Base-by-base conservation (phyloP, 2,329 filamentous ascomycete genomes). In the Calycina herbarum region DNA sequence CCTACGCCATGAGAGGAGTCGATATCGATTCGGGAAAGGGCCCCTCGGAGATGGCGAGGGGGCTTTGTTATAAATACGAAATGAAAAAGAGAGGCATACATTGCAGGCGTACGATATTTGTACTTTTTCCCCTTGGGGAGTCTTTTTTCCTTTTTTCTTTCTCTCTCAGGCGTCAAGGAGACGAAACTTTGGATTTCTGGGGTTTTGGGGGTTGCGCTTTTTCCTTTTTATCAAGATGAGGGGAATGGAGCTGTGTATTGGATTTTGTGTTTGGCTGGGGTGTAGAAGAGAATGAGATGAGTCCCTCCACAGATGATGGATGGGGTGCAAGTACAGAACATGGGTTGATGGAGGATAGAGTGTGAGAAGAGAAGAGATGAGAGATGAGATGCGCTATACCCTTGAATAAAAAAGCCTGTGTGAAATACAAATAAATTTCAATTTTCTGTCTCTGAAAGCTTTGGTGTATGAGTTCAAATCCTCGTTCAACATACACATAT, bases 301-400 rank as follows among this genome's bases (percentile, higher is more conserved):
- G 20, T 27, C 20, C 20, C 20, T 54, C 20, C 20, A 54, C 20
- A 5, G 13, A n/a, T 54, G 20, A 54, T 54, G 48, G 48, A 27
- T 27, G n/a, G 42, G 42, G 24, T 48, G 48, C 20, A 5, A 27
- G 27, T 13, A 29, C 48, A 54, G 48, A 13, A 54, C 20, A 27
- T 51, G 48, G 20, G 20, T 54, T 13, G 20, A 11, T 13, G 24
- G 48, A 54, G 48, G 8, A 24, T 10, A n/a, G 3, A 4, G 27
- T 29, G 27, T 29, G 48, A 24, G 17, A 24, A 2, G 11, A n/a
- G 2, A 5, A 20, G 48, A 24, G 20, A 24, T 51, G 20, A 27
- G 59, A 61, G 59, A 35, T 29, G 42, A 33, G 29, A 29, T 61
- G 27, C 42, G n/a, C 59, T 61, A 61, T 61, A 61, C 59, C 59